Conservation (phyloP, 2,329 filamentous ascomycete genomes). For the Claviceps monticola region DNA sequence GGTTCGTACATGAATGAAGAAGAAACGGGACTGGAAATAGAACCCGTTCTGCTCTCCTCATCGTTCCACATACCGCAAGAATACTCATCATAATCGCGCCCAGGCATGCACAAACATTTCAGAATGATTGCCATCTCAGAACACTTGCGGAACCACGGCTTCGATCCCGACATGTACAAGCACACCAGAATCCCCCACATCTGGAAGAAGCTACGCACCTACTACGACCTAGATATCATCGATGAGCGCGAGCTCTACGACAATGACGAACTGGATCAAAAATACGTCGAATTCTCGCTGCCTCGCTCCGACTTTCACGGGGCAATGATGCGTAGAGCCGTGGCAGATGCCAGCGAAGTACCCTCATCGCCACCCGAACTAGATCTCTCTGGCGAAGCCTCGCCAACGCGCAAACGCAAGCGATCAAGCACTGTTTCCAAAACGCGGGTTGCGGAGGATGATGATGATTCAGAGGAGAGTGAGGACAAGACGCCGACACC, state of each 20-base stretch:
- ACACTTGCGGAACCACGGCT: slow-evolving; percentile 66
- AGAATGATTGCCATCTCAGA: slow-evolving; percentile 78
- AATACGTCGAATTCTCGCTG: slow-evolving; percentile 53
- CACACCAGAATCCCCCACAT: slow-evolving; percentile 87
- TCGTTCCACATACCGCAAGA: background rate
- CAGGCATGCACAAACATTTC: slow-evolving; percentile 88
- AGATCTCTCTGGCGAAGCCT: slow-evolving; percentile 23
- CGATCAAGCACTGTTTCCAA: slow-evolving; percentile 24
- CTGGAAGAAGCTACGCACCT: slow-evolving; percentile 70
- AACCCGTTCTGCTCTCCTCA: background rate
- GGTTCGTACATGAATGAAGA: slow-evolving; percentile 34
- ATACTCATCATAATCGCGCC: background rate
- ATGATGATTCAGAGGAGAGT: slow-evolving; percentile 34
- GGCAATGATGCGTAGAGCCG: slow-evolving; percentile 30
- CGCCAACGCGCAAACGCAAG: slow-evolving; percentile 29
- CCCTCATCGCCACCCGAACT: slow-evolving; percentile 31
- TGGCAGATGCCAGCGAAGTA: slow-evolving; percentile 32
- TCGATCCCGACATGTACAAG: slow-evolving; percentile 51
- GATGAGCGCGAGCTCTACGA: slow-evolving; percentile 69
- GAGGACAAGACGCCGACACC: slow-evolving; percentile 26
- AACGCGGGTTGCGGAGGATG: slow-evolving; percentile 29
- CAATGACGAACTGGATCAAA: slow-evolving; percentile 42
- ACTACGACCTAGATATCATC: slow-evolving; percentile 76
- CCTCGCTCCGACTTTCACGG: slow-evolving; percentile 34
- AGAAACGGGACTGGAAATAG: background rate